Base-by-base conservation (phyloP, 768 basidiomycete genomes). In the Candolleomyces eurysporus region DNA sequence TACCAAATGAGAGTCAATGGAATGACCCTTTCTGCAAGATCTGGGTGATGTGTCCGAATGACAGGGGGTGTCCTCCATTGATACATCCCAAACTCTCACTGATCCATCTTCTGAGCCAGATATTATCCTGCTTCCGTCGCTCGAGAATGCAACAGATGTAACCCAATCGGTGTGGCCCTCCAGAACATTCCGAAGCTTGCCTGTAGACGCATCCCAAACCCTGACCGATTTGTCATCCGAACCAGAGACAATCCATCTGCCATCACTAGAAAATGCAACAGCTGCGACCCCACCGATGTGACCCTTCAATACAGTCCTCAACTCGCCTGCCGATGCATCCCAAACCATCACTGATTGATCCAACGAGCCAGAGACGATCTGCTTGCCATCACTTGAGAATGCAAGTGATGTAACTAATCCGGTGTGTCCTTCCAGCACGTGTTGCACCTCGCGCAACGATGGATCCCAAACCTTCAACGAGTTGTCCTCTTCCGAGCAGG, bases 331-430 rank as follows among this genome's bases (percentile, higher is more conserved):
- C 10, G 46, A 32, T 22, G 58, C 53, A 42, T 65, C 45, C 71
- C 70, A 71, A 19, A 71, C 53, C 43, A 65, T 39, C 19, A 72
- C 57, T 19, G 66, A 64, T 40, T 45, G 55, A 21, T 68, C 70
- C 1, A 6, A 39, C 7, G 63, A 63, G 4, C 58, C 63, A 17
- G 66, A 67, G n/a, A 61, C 62, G 40, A 66, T 49, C 19, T 54
- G 51, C 45, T n/a, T 49, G 2, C 67, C 66, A 50, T 71, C 65
- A 22, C 58, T 42, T 6, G 69, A 71, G 39, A 69, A 64, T 5
- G 65, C 63, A 21, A 68, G 66, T 10, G 66, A 61, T 6, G 16
- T 40, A n/a, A 72, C 61, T 26, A 26, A 26, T 26, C 26, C 26
- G 26, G 26, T 26, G 26, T 26, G 26, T 2, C 26, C 26, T 4